These are phyloP conservation scores for Reticulascus tulasneorum DNA, from an alignment of 2,329 filamentous ascomycete species.

Conservation along the genomic window DNA sequence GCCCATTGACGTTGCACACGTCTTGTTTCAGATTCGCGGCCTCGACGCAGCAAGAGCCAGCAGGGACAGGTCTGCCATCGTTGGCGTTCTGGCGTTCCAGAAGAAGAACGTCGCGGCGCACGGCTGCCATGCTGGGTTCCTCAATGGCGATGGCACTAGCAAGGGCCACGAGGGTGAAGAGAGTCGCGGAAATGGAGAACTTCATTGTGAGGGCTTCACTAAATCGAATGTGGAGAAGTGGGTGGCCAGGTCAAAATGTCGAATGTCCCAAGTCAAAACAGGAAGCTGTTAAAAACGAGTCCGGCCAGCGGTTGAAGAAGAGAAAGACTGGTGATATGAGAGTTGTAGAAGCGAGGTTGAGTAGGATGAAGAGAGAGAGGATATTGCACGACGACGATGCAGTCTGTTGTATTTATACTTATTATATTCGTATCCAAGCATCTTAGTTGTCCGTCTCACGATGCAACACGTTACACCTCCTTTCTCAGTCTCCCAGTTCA, in stretches of 20 bases:
- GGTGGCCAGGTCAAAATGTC: not conserved
- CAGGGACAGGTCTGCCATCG: constrained; percentile 27
- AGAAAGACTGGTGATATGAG: constrained; percentile 5
- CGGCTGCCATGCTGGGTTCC: constrained; percentile 13
- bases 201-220: constrained; percentile 21
- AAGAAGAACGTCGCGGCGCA: constrained; percentile 18
- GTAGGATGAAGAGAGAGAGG: not conserved
- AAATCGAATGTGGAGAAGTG: not conserved
- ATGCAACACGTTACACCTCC: too few species aligned
- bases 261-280: not conserved
- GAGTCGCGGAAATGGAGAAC: constrained; percentile 18
- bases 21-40: constrained; percentile 32
- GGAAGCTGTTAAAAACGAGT: constrained; percentile 4
- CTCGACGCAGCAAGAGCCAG: constrained; percentile 29
- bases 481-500: too few species aligned
- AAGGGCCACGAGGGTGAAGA: constrained; percentile 21
- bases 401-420: too few species aligned
- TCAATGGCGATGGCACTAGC: constrained; percentile 16
- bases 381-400: not conserved
- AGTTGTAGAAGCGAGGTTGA: constrained; percentile 1
- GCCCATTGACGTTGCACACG: constrained; percentile 27
- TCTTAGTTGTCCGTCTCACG: too few species aligned
- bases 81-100: constrained; percentile 28
- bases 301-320: constrained; percentile 11
- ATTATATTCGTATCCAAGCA: too few species aligned